phyloP scores from a whole-genome alignment of 257 asterid species.

The Solanum sparsipilum region DNA sequence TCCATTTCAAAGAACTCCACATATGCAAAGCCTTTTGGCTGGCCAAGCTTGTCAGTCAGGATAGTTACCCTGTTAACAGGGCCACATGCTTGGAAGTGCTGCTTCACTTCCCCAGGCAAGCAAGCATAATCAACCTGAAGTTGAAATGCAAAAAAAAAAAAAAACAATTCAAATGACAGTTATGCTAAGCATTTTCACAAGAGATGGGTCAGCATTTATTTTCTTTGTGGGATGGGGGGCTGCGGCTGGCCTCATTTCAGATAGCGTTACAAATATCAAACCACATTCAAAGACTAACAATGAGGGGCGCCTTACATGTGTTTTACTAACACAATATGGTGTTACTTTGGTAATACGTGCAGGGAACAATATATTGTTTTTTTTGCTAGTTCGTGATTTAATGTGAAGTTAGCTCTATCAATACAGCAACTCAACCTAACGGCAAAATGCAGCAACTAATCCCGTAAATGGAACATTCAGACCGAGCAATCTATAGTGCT shows the following conservation, averaged over 20 bases:
- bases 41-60: conserved; percentile 32
- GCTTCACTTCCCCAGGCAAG: conserved; percentile 46
- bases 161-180: neutral
- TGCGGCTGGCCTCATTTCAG: neutral
- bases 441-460: neutral
- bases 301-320: neutral
- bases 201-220: neutral
- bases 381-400: neutral
- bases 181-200: neutral
- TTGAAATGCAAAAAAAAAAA: neutral
- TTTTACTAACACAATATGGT: neutral
- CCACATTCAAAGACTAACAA: neutral
- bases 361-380: neutral
- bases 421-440: neutral
- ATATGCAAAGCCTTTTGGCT: conserved; percentile 47
- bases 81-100: conserved; percentile 42
- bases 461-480: neutral
- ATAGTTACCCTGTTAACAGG: conserved; percentile 44
- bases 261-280: neutral
- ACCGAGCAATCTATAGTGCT: neutral
- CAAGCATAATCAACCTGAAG: conserved; percentile 43
- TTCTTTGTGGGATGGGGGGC: neutral
- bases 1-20: conserved; percentile 40
- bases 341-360: neutral
- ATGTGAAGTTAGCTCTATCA: neutral